Base-by-base conservation (phyloP, 495 filamentous ascomycete genomes). In the Aspergillus saccharolyticus region DNA sequence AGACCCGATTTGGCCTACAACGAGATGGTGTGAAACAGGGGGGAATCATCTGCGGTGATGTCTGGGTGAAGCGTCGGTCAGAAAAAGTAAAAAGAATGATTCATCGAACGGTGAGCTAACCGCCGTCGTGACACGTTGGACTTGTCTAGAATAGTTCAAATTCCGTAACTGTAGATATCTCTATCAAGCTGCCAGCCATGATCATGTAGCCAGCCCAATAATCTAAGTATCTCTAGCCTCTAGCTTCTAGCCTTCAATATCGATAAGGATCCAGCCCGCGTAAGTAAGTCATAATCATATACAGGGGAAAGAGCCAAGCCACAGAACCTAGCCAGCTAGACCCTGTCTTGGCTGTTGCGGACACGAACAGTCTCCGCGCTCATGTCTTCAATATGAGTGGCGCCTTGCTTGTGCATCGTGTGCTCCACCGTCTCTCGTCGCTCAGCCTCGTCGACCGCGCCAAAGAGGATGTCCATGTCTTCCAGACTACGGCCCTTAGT, bases 401-500 rank as follows among this genome's bases (percentile, higher is more conserved):
- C 28, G 4, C 65, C 61, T 17, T 55, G 56, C 64, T 76, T 74
- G 15, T 75, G 66, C 58, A 77, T n/a, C 8, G 69, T 69, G 8
- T 70, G 62, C 59, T 78, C 74, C n/a, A 78, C 68, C 64, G 77
- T 74, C 8, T 65, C 70, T 1, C 57, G 59, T 28, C 73, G 50
- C 56, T 73, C 66, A 14, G 57, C 60, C 43, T 67, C 71, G 52
- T 74, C 70, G 18, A 78, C 62, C 20, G 67, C 69, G 24, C 80
- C 81, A 55, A 83, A 84, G 30, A 83, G 74, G 45, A 78, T 66
- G 47, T 79, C 75, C 74, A 77, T 78, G 60, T 75, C 73, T 54
- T 79, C 74, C 61, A 78, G 60, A 61, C 70, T 78, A 51, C 74
- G 42, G 76, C 84, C 87, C 74, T 89, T 90, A 1, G 87, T 90